Conservation (phyloP, 257 asterid genomes). For the Galeopsis tetrahit region DNA sequence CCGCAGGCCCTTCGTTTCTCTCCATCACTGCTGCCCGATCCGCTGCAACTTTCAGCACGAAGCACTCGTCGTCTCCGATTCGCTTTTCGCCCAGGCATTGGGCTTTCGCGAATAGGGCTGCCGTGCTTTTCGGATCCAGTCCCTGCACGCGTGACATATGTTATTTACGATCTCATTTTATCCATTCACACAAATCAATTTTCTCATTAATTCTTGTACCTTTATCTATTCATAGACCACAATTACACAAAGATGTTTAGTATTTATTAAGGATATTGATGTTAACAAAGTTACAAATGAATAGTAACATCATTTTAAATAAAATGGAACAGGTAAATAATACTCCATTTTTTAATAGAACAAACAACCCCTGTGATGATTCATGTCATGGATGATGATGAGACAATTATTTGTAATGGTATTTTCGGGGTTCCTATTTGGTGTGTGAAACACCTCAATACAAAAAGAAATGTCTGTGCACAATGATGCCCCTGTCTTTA, state of each 20-base stretch:
- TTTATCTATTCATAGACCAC: too few relatives aligned
- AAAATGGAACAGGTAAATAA: too few relatives aligned
- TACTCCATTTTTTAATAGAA: neutral
- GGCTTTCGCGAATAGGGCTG: conserved; percentile 63
- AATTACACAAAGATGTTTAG: too few relatives aligned
- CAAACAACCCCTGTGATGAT: neutral
- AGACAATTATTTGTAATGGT: neutral
- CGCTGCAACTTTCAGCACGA: conserved; percentile 81
- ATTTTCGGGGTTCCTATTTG: neutral
- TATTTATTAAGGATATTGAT: too few relatives aligned
- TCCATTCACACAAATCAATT: too few relatives aligned
- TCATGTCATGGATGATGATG: neutral
- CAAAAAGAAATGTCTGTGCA: neutral
- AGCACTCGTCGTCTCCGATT: conserved; percentile 85
- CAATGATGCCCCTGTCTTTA: neutral
- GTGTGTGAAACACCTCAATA: neutral
- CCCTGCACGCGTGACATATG: conserved; percentile 53
- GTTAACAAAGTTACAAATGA: too few relatives aligned
- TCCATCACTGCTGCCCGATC: conserved; percentile 73
- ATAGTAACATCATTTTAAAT: too few relatives aligned
- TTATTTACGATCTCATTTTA: too few relatives aligned
- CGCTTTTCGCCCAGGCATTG: conserved; percentile 84
- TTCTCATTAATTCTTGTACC: too few relatives aligned
- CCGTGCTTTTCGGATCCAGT: conserved; percentile 75
- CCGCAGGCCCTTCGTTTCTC: conserved; percentile 86